phyloP scores from a whole-genome alignment of 2,329 filamentous ascomycete species.

The Colletotrichum magnum region DNA sequence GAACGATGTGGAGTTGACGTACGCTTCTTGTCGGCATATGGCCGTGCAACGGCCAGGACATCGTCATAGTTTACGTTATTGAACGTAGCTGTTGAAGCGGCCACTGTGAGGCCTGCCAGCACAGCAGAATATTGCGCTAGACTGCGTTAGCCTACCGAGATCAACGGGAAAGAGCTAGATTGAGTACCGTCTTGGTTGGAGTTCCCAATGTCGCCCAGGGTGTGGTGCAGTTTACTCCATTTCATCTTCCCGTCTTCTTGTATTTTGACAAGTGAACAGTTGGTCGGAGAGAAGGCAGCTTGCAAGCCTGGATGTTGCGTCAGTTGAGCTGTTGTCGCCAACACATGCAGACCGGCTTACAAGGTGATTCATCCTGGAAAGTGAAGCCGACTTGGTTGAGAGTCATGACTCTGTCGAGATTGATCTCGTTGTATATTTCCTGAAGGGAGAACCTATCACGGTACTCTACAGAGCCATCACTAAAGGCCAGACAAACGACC shows the following conservation, averaged over 20 bases:
- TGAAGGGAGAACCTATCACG: constrained; percentile 82
- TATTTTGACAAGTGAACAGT: constrained; percentile 71
- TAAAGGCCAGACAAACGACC: constrained; percentile 79
- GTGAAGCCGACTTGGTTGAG: constrained; percentile 84
- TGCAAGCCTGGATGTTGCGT: constrained; percentile 62
- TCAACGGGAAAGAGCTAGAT: constrained; percentile 34
- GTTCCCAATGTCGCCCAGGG: constrained; percentile 62
- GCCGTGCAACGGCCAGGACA: constrained; percentile 77
- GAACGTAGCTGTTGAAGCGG: constrained; percentile 61
- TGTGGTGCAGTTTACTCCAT: constrained; percentile 70
- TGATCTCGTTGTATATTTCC: constrained; percentile 74
- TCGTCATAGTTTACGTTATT: constrained; percentile 75
- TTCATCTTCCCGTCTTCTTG: constrained; percentile 70
- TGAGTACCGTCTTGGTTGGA: constrained; percentile 63
- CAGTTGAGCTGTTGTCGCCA: neutral
- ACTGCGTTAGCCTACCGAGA: constrained; percentile 32
- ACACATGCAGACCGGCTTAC: constrained; percentile 58
- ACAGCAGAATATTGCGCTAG: constrained; percentile 69
- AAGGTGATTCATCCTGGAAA: constrained; percentile 76
- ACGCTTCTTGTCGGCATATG: constrained; percentile 56
- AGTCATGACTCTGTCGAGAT: constrained; percentile 76
- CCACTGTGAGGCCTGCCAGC: constrained; percentile 72
- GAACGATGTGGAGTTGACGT: constrained; percentile 34
- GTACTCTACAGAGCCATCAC: constrained; percentile 86
- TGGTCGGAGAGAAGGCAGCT: constrained; percentile 72